Percentiles rank a stretch among this genome's conserved stretches.
These are phyloP conservation scores for Balamuthia mandrillaris DNA, from an alignment of 208 protist genomes.

Conservation along the genomic window DNA sequence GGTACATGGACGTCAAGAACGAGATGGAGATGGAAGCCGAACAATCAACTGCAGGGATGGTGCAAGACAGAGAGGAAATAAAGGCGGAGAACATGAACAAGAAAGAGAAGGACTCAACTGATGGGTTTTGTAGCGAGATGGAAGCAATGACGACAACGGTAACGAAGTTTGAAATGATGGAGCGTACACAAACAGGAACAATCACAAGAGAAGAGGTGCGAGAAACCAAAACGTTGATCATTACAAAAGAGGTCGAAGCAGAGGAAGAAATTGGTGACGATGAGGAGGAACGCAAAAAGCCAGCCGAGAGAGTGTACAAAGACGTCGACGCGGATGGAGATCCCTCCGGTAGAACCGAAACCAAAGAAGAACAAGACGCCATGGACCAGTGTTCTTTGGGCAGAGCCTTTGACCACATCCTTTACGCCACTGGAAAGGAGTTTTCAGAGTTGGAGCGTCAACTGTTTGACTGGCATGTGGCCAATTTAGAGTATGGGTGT, in stretches of 20 bases:
- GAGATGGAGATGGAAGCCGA: too few species aligned
- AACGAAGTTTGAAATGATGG: too few species aligned
- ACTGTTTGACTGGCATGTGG: slow-evolving; percentile 19
- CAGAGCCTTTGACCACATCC: slow-evolving; percentile 14
- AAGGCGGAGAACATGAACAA: neutral
- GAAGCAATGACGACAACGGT: too few species aligned
- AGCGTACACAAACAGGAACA: too few species aligned
- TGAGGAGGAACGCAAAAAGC: neutral
- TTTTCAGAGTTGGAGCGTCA: neutral
- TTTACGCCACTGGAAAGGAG: neutral
- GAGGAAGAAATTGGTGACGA: neutral
- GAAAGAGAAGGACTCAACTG: neutral
- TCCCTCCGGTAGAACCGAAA: neutral
- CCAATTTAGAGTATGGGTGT: slow-evolving; percentile 36
- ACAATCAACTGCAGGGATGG: too few species aligned
- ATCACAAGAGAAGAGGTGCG: neutral
- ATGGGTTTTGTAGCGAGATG: too few species aligned
- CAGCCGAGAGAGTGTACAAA: too few species aligned
- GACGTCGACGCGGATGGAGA: too few species aligned
- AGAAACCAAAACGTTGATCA: neutral
- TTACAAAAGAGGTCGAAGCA: neutral
- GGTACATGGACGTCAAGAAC: too few species aligned
- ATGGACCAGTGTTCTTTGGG: neutral
- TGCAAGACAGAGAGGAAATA: neutral
- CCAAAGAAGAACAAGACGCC: neutral